Conservation (phyloP, 495 filamentous ascomycete species). For the Penicillium malachiteum region DNA sequence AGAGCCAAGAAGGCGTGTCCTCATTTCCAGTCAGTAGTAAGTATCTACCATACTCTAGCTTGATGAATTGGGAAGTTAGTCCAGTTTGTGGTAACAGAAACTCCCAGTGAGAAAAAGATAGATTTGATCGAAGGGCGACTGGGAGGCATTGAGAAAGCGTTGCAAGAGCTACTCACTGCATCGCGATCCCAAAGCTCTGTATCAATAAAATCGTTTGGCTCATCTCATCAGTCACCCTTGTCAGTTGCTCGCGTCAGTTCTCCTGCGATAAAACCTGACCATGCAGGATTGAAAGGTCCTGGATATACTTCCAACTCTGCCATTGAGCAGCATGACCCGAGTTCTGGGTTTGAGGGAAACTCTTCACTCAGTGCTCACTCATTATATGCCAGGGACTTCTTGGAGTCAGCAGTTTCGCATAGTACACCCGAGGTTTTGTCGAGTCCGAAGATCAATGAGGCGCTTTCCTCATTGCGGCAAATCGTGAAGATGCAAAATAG, state of each 20-base stretch:
- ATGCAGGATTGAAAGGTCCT: slow-evolving; percentile 17
- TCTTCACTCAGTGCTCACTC: slow-evolving; percentile 63
- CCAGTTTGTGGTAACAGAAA: neutral
- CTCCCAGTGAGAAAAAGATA: slow-evolving; percentile 63
- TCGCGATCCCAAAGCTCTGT: slow-evolving; percentile 6
- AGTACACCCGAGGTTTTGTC: slow-evolving; percentile 44
- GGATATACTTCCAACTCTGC: slow-evolving; percentile 23
- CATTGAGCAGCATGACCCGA: slow-evolving; percentile 41
- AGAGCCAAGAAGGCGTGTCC: slow-evolving; percentile 59
- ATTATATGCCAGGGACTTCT: slow-evolving; percentile 60
- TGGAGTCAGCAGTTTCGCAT: slow-evolving; percentile 58
- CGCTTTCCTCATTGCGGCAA: slow-evolving; percentile 56
- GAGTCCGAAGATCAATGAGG: slow-evolving; percentile 54
- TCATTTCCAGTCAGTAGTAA: slow-evolving; percentile 71
- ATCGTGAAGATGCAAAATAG: slow-evolving; percentile 52
- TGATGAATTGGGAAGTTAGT: neutral
- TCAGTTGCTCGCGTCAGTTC: slow-evolving; percentile 4
- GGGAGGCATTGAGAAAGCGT: slow-evolving; percentile 53
- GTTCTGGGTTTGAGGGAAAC: slow-evolving; percentile 57
- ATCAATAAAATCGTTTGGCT: slow-evolving; percentile 7
- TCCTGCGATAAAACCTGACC: slow-evolving; percentile 5
- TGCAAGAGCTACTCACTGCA: slow-evolving; percentile 36
- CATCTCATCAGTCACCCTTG: slow-evolving; percentile 21
- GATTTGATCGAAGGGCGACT: slow-evolving; percentile 65
- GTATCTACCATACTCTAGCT: slow-evolving; percentile 2